Evolutionary conservation across 192 early-diverging fungal genomes (phyloP).

Genomic region (Gigaspora rosea): DNA sequence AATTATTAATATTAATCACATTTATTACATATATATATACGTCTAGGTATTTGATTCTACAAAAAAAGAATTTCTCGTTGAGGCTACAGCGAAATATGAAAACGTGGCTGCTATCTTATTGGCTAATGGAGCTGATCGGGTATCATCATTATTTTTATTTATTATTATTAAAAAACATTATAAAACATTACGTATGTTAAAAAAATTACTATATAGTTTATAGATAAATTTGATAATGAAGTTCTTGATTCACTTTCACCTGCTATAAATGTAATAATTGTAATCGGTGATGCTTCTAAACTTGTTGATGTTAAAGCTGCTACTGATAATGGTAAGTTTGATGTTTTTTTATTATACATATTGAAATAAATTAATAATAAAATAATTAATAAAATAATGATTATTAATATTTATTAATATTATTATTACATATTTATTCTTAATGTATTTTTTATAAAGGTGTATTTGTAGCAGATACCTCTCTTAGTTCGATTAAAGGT

Average conservation of each 20-base stretch:
- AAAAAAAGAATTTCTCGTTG: conserved; percentile 1
- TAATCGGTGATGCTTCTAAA: conserved; percentile 20
- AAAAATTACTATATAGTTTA: neutral
- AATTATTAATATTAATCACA: neutral
- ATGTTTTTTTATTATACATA: neutral
- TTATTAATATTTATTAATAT: neutral
- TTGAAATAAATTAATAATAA: neutral
- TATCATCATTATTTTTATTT: neutral
- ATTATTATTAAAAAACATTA: neutral
- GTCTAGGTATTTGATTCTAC: conserved; percentile 18
- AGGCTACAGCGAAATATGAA: conserved; percentile 23
- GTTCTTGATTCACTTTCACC: conserved; percentile 16
- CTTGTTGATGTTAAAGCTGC: conserved; percentile 22
- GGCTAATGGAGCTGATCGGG: conserved; percentile 18
- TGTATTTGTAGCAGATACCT: conserved; percentile 26
- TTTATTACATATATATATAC: neutral
- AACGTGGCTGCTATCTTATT: conserved; percentile 21
- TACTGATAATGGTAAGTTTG: conserved; percentile 12
- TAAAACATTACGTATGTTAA: neutral
- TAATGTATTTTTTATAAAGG: neutral
- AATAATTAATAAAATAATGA: neutral
- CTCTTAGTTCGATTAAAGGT: neutral
- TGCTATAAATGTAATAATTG: conserved; percentile 13
- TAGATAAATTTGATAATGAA: conserved; percentile 22
- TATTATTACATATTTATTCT: neutral